Percentiles rank a stretch among this genome's conserved stretches.
These are phyloP conservation scores for Punctularia strigosozonata DNA, from an alignment of 768 basidiomycete species.

Conservation along the genomic window DNA sequence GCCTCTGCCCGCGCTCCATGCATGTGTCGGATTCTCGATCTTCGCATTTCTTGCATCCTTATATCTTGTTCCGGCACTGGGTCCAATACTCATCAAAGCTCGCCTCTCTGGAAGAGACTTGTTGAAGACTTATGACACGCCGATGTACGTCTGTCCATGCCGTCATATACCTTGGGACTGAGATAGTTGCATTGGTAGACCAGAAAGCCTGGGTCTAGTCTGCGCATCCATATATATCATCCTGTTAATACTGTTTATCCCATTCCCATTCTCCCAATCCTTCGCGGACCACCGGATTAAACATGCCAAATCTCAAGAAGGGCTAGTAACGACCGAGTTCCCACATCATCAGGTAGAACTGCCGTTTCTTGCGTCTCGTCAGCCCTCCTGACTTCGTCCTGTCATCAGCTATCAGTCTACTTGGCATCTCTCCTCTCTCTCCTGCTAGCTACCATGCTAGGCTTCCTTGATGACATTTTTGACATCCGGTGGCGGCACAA, in stretches of 20 bases:
- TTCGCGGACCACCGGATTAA: conserved; percentile 33
- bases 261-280: conserved; percentile 82
- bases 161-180: not conserved
- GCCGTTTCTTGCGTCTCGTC: not conserved
- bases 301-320: conserved; percentile 30
- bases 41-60: conserved; percentile 70
- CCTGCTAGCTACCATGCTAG: conserved; percentile 85
- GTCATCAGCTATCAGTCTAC: conserved; percentile 71
- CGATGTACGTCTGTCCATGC: conserved; percentile 38
- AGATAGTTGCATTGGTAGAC: conserved; percentile 32
- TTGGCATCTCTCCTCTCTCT: conserved; percentile 88
- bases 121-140: conserved; percentile 66
- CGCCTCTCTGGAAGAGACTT: conserved; percentile 81
- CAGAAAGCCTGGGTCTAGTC: conserved; percentile 89
- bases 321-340: conserved; percentile 55
- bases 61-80: conserved; percentile 74
- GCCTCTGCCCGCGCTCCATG: conserved; percentile 61
- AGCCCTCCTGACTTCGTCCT: too few relatives aligned
- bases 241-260: conserved; percentile 83
- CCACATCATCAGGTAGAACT: conserved; percentile 68
- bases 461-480: conserved; percentile 94
- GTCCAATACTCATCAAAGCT: conserved; percentile 67
- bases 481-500: conserved; percentile 99
- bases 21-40: conserved; percentile 73
- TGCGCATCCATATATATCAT: conserved; percentile 85